A percentile compares a stretch with the other conserved stretches of the same genome.
phyloP scores from a whole-genome alignment of 805 yeast genomes.

The Kuraishia hungarica region DNA sequence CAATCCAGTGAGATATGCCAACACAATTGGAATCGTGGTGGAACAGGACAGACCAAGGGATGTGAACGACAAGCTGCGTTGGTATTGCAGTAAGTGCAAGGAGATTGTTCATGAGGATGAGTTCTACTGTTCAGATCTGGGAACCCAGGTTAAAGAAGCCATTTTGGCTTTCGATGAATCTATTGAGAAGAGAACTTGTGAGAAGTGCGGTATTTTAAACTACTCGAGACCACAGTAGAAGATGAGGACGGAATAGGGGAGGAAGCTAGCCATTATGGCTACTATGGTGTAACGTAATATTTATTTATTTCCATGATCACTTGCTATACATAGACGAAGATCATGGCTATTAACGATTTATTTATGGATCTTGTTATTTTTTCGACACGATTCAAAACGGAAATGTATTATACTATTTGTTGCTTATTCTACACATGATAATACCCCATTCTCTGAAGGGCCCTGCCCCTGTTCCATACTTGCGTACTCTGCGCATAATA shows the following conservation, averaged over 20 bases:
- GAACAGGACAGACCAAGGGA: constrained; percentile 85
- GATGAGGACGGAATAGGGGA: not conserved
- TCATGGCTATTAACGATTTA: too few relatives aligned
- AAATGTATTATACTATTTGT: too few relatives aligned
- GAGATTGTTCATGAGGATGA: constrained; percentile 57
- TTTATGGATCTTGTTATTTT: too few relatives aligned
- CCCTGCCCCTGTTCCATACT: too few relatives aligned
- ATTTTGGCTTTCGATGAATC: constrained; percentile 63
- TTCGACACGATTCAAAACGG: too few relatives aligned
- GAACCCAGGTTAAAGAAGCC: constrained; percentile 84
- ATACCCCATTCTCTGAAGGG: too few relatives aligned
- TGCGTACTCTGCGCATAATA: too few relatives aligned
- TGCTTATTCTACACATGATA: too few relatives aligned
- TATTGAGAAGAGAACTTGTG: constrained; percentile 59
- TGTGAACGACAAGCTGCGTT: constrained; percentile 63
- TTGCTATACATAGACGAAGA: not conserved
- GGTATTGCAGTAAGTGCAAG: constrained; percentile 77
- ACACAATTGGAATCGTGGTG: constrained; percentile 84
- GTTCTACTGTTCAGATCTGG: constrained; percentile 74
- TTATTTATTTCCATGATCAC: not conserved
- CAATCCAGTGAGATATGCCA: constrained; percentile 77
- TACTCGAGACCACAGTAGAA: constrained; percentile 48
- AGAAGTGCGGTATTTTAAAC: constrained; percentile 64
- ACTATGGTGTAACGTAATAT: too few relatives aligned
- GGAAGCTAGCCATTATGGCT: not conserved